These are phyloP conservation scores for Parachlorella kessleri DNA, from an alignment of 139 green algal species.

Conservation along the genomic window DNA sequence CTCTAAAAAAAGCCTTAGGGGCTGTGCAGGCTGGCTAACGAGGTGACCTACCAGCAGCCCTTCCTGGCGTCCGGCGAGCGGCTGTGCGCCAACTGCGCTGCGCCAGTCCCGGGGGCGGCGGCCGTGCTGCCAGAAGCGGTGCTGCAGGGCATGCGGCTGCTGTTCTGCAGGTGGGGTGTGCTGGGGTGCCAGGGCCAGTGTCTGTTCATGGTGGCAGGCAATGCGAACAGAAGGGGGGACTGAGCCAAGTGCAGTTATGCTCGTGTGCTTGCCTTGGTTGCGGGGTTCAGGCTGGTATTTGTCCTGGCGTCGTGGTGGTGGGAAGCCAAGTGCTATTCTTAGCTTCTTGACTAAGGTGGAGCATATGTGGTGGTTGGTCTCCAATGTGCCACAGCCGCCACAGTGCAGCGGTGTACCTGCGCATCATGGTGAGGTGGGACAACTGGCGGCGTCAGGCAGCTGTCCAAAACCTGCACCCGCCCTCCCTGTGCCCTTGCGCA, in stretches of 20 bases:
- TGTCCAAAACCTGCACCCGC: neutral
- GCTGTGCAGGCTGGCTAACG: slow-evolving; percentile 22
- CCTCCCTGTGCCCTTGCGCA: slow-evolving; percentile 34
- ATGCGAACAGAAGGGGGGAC: too few relatives aligned
- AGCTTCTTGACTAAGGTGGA: too few relatives aligned
- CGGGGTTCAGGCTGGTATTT: too few relatives aligned
- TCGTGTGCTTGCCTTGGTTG: too few relatives aligned
- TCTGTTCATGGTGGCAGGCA: too few relatives aligned
- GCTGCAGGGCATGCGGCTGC: slow-evolving; percentile 49
- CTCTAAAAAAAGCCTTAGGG: too few relatives aligned
- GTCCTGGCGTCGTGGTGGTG: too few relatives aligned
- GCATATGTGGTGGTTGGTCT: too few relatives aligned
- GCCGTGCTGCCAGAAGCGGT: slow-evolving; percentile 28
- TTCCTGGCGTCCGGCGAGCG: slow-evolving; percentile 46
- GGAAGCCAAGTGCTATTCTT: too few relatives aligned
- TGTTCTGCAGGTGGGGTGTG: slow-evolving; percentile 69
- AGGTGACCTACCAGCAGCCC: slow-evolving; percentile 59
- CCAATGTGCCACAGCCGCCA: slow-evolving; percentile 7
- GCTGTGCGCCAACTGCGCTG: slow-evolving; percentile 69
- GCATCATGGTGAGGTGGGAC: too few relatives aligned
- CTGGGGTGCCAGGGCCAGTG: too few relatives aligned
- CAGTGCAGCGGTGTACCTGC: neutral
- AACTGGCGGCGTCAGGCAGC: neutral
- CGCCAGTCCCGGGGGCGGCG: slow-evolving; percentile 27
- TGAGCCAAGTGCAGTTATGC: too few relatives aligned